Percentiles rank a stretch among this genome's conserved stretches.
Conservation (phyloP, 768 basidiomycete species). For the Mycena albidolilacea region DNA sequence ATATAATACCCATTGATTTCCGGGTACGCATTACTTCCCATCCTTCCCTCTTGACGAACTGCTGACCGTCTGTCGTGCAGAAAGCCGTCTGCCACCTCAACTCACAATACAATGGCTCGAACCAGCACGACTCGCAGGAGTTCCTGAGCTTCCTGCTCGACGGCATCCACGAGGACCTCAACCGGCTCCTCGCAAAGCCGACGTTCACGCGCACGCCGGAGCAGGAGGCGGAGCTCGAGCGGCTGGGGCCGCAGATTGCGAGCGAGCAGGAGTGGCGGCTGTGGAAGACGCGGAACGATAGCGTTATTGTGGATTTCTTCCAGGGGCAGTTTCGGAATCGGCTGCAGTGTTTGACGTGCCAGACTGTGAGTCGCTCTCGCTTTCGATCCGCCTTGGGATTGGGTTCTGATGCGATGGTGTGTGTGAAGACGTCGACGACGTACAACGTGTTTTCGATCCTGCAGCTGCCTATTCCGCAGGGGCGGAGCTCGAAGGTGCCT, state of each 20-base stretch:
- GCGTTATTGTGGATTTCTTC: constrained; percentile 95
- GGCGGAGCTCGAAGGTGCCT: constrained; percentile 72
- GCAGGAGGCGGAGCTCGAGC: constrained; percentile 91
- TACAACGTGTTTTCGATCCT: constrained; percentile 98
- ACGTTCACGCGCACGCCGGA: constrained; percentile 76
- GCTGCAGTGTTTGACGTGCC: constrained; percentile 91
- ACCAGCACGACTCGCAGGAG: constrained; percentile 99
- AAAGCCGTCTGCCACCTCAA: constrained; percentile 65
- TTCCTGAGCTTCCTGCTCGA: constrained; percentile 96
- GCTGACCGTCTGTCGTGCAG: constrained; percentile 43
- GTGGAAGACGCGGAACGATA: constrained; percentile 92
- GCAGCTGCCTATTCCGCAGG: constrained; percentile 87
- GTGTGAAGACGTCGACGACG: constrained; percentile 90
- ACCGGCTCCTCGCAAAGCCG: constrained; percentile 84
- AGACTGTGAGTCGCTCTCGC: constrained; percentile 70
- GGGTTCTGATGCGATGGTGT: constrained; percentile 14
- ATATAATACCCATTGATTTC: constrained; percentile 86
- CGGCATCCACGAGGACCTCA: constrained; percentile 91
- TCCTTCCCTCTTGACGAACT: constrained; percentile 4
- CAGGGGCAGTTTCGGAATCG: constrained; percentile 97
- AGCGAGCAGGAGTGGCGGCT: constrained; percentile 94
- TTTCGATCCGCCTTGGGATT: constrained; percentile 1
- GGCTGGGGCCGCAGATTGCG: constrained; percentile 88
- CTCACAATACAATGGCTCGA: constrained; percentile 84
- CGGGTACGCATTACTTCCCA: constrained; percentile 66